phyloP scores from a whole-genome alignment of 2,329 filamentous ascomycete genomes.

The Stachybotrys echinatus region DNA sequence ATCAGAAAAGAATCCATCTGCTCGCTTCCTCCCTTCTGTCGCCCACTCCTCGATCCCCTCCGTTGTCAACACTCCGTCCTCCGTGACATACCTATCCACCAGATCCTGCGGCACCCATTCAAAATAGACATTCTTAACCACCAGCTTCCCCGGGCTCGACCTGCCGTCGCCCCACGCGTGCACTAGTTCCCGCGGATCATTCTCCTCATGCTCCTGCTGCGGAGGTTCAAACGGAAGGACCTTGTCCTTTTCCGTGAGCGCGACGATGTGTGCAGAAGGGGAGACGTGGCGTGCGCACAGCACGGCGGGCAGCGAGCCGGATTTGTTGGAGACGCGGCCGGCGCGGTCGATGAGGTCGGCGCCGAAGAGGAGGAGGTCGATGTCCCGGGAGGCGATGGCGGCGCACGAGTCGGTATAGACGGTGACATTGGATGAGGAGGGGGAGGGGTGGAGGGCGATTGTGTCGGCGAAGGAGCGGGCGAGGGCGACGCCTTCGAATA shows the following conservation, averaged over 20 bases:
- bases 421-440: slow-evolving; percentile 26
- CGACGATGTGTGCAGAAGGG: slow-evolving; percentile 41
- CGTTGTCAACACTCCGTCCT: slow-evolving; percentile 39
- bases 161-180: slow-evolving; percentile 35
- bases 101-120: slow-evolving; percentile 51
- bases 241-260: slow-evolving; percentile 57
- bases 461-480: slow-evolving; percentile 43
- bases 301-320: slow-evolving; percentile 54
- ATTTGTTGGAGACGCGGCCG: slow-evolving; percentile 63
- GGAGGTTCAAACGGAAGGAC: slow-evolving; percentile 40
- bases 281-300: slow-evolving; percentile 47
- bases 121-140: slow-evolving; percentile 49
- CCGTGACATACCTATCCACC: slow-evolving; percentile 50
- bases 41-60: slow-evolving; percentile 36
- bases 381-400: slow-evolving; percentile 43
- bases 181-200: slow-evolving; percentile 45
- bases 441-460: not conserved
- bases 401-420: slow-evolving; percentile 57
- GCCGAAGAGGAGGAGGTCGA: slow-evolving; percentile 57
- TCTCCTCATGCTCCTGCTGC: slow-evolving; percentile 31
- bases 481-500: slow-evolving; percentile 58
- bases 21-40: slow-evolving; percentile 25
- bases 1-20: slow-evolving; percentile 35
- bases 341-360: slow-evolving; percentile 55
- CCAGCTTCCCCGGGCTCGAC: slow-evolving; percentile 12